Evolutionary conservation across 1,139 yeast species (phyloP), one percentile per base, ranked within the genome.

Genomic region (Lodderomyces oxycetoniae): DNA sequence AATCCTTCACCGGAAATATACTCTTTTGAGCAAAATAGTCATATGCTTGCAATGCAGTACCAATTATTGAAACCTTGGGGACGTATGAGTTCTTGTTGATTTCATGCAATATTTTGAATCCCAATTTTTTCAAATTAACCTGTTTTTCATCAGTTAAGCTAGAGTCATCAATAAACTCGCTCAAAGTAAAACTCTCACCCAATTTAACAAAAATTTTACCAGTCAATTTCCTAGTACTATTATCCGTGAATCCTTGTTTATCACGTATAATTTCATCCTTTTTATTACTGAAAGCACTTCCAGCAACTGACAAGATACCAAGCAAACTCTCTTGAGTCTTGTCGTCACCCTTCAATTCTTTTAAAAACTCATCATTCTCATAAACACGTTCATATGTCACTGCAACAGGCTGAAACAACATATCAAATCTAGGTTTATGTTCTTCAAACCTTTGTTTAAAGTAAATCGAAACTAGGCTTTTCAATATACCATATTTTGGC

Each of bases 351-450:
- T 74, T 63, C 39, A 78, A 61, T 50, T 78, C 85, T 30, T 71
- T 67, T 33, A 77, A 72, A 48, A 77, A 78, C 3, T 79, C 71
- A 46, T 77, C 82, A 5, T 80, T 73, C 50, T 78, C 85, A 35
- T 77, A 76, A n/a, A 77, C 77, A 42, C 80, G 66, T 53, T 78
- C 85, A 47, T 78, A 78, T 37, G 78, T 77, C 15, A 80, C 74
- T 14, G 80, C 64, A 4, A 78, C 64, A 0, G 85, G 85, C 41
- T 74, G 76, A 31, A 78, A 57, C 55, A 61, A 42, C 50, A 67
- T 42, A 46, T 68, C 68, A 31, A 66, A 66, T 2, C 67, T 55
- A 10, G 59, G 44, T 41, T 72, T 76, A n/a, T 63, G 59, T 9
- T 67, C 68, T 7, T 59, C 52, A 8, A 69, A 62, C 14, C 65